These are phyloP conservation scores for Erodium trifolium DNA, from an alignment of 441 rosid genomes.

Conservation along the genomic window DNA sequence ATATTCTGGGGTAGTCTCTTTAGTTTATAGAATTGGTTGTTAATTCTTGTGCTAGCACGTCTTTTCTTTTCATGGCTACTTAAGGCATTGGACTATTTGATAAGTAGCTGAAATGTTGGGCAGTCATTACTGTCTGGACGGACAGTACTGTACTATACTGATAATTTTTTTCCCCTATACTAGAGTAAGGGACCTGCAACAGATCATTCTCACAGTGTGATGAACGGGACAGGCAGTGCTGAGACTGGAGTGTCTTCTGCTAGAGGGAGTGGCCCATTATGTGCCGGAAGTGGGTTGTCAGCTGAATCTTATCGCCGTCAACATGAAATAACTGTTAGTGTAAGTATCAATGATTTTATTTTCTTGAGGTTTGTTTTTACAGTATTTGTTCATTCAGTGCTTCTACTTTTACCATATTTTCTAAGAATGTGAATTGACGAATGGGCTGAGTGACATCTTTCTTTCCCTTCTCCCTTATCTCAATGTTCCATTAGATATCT, in stretches of 20 bases:
- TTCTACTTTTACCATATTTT: background rate
- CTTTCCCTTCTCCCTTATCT: background rate
- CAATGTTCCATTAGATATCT: background rate
- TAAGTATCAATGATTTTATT: constrained; percentile 31
- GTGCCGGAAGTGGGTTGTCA: constrained; percentile 35
- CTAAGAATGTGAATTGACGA: background rate
- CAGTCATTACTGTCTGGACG: too few relatives aligned
- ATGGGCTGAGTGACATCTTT: background rate
- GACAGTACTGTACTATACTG: too few relatives aligned
- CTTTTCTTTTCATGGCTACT: too few relatives aligned
- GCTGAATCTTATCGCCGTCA: constrained; percentile 60
- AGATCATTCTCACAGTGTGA: constrained; percentile 33
- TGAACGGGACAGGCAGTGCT: constrained; percentile 33
- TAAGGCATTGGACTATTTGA: background rate
- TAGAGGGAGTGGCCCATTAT: constrained; percentile 23
- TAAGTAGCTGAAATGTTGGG: background rate
- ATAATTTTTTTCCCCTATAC: background rate
- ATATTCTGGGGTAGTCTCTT: too few relatives aligned
- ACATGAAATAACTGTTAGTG: constrained; percentile 83
- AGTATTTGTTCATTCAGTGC: background rate
- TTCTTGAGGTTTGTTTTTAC: background rate
- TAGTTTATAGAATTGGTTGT: background rate
- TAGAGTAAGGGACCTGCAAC: constrained; percentile 39
- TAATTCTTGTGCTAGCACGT: background rate
- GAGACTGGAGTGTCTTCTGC: constrained; percentile 36